These are phyloP conservation scores for Hymenochaete sp. DNA, from an alignment of 1,284 basidiomycete species.

Conservation along the genomic window DNA sequence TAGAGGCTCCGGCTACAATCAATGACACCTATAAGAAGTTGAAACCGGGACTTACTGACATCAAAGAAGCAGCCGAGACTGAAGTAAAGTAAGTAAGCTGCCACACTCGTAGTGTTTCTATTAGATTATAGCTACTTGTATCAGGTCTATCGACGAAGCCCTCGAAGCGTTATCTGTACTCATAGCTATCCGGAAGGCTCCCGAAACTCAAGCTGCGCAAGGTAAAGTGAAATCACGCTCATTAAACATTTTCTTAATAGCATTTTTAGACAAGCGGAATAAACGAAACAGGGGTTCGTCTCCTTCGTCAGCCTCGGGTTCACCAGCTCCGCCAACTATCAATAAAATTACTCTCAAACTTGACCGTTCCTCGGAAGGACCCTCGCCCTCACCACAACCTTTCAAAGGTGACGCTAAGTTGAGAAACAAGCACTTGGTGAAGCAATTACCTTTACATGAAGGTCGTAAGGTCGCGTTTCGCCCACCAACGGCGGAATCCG, in stretches of 20 bases:
- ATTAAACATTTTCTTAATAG: too few species aligned
- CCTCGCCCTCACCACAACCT: slow-evolving; percentile 32
- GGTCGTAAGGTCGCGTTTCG: slow-evolving; percentile 74
- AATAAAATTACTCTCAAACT: slow-evolving; percentile 35
- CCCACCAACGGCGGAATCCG: slow-evolving; percentile 43
- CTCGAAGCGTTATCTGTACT: slow-evolving; percentile 61
- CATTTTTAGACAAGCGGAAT: slow-evolving; percentile 54
- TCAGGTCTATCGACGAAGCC: slow-evolving; percentile 59
- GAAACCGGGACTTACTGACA: slow-evolving; percentile 48
- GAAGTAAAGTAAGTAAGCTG: slow-evolving; percentile 49
- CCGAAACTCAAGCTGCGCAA: slow-evolving; percentile 43
- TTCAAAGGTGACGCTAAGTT: slow-evolving; percentile 60
- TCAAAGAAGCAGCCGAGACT: slow-evolving; percentile 47
- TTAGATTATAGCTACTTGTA: slow-evolving; percentile 4
- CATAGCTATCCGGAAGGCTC: slow-evolving; percentile 60
- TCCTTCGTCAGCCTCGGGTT: slow-evolving; percentile 36
- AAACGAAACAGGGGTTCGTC: slow-evolving; percentile 67
- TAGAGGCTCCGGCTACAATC: slow-evolving; percentile 56
- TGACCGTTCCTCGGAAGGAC: slow-evolving; percentile 52
- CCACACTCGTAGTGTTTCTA: too few species aligned
- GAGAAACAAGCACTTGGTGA: slow-evolving; percentile 49
- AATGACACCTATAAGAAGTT: slow-evolving; percentile 58
- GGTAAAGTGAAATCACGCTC: slow-evolving; percentile 32
- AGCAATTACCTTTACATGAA: slow-evolving; percentile 57
- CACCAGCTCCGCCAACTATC: slow-evolving; percentile 34